Percentiles rank a stretch among this genome's conserved stretches.
Evolutionary conservation across 2,329 filamentous ascomycete species (phyloP).

Genomic region (Chaetomiaceae sp.): DNA sequence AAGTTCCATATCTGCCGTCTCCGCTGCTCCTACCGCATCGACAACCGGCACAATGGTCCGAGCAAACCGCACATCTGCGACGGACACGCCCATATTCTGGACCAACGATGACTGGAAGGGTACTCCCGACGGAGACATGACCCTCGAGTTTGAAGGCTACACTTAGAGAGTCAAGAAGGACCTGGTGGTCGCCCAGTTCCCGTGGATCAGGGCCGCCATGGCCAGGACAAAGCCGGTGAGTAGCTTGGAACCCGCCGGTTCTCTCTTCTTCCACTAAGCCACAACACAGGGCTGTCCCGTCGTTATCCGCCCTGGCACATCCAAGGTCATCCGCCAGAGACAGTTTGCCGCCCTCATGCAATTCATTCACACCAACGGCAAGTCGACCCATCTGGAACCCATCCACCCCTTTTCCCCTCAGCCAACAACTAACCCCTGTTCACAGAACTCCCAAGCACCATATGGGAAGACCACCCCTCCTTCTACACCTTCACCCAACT

Average conservation of each 20-base stretch:
- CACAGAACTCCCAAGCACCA: conserved; percentile 2
- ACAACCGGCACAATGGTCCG: background rate
- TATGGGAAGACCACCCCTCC: conserved; percentile 7
- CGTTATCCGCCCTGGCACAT: background rate
- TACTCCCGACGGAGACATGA: conserved; percentile 8
- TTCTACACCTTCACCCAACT: conserved; percentile 5
- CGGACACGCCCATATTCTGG: background rate
- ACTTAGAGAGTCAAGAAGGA: conserved; percentile 8
- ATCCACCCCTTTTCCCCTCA: background rate
- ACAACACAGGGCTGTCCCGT: background rate
- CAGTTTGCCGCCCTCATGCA: conserved; percentile 2
- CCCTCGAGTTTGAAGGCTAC: conserved; percentile 4
- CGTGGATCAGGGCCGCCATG: background rate
- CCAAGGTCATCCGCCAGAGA: background rate
- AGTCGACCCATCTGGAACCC: background rate
- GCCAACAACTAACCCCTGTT: background rate
- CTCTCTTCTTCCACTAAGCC: background rate
- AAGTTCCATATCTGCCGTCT: background rate
- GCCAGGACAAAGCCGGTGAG: conserved; percentile 2
- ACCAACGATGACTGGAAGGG: background rate
- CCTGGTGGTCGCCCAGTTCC: conserved; percentile 1
- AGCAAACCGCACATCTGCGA: background rate
- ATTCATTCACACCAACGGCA: conserved; percentile 10
- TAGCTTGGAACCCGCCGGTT: too few relatives aligned
- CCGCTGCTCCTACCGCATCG: background rate